Percentiles rank a stretch among this genome's conserved stretches.
phyloP scores from a whole-genome alignment of 2,329 filamentous ascomycete genomes.

The Cordyceps cateniannulata region DNA sequence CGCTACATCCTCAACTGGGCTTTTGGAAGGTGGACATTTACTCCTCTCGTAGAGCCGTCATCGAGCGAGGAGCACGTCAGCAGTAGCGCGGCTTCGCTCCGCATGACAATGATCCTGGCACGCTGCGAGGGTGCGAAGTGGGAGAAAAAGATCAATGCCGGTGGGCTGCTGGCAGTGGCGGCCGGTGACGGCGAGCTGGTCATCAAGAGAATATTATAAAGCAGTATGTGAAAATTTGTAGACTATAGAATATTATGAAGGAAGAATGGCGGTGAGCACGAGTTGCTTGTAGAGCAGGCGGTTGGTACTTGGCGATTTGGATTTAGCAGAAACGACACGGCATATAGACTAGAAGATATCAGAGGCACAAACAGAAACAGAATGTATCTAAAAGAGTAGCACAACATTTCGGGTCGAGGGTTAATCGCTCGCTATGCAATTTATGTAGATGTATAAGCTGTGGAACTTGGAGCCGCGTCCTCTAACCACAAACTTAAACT shows the following conservation, averaged over 20 bases:
- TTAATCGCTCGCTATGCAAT: slow-evolving; percentile 12
- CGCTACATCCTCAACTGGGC: slow-evolving; percentile 97
- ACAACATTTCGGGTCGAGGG: neutral
- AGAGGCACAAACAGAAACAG: neutral
- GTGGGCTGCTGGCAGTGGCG: slow-evolving; percentile 43
- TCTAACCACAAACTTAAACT: neutral
- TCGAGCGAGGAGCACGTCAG: slow-evolving; percentile 45
- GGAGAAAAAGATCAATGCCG: slow-evolving; percentile 64
- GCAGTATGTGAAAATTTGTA: slow-evolving; percentile 4
- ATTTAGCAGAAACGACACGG: neutral
- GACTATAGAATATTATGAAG: neutral
- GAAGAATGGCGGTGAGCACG: neutral
- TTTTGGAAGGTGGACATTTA: slow-evolving; percentile 92
- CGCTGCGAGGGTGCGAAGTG: slow-evolving; percentile 69
- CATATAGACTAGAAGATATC: neutral
- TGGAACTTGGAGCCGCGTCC: neutral
- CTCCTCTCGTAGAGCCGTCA: slow-evolving; percentile 37
- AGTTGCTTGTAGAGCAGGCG: neutral
- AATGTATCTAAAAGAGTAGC: neutral
- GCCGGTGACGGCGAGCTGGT: slow-evolving; percentile 43
- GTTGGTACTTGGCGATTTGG: neutral
- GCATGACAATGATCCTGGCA: slow-evolving; percentile 71
- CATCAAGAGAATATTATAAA: slow-evolving; percentile 33
- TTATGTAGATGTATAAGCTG: neutral
- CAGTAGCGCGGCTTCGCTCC: slow-evolving; percentile 48